Base-by-base conservation (phyloP, 768 basidiomycete species). In the Boletus rufocinnamomeus region DNA sequence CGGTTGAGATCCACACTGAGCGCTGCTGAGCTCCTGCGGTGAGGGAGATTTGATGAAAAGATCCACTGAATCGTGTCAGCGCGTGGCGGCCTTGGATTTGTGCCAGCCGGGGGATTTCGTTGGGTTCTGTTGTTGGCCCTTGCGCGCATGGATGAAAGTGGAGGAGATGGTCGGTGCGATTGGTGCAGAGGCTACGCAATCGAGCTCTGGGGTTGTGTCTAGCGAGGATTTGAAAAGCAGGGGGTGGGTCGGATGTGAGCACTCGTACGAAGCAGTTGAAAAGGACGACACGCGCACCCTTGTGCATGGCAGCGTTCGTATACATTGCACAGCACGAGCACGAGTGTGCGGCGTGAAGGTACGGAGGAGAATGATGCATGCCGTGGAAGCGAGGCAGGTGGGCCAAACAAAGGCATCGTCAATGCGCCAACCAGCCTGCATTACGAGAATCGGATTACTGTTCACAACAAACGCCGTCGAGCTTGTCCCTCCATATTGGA, bases 21-120 rank as follows among this genome's bases (percentile, higher is more conserved):
- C 51, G 79, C 82, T 21, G 85, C 86, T 58, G 80, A 80, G 62
- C 86, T 79, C 64, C 82, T 77, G 44, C 86, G 82, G 63, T 72
- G 69, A 52, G 88, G 86, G 50, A 90, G 83, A 70, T 88, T 89
- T 63, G 82, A 86, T 63, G 87, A 81, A 71, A 89, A 89, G 55
- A 90, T 77, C 88, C 88, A 90, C 60, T 89, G 87, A 50, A 88
- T 72, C 57, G 85, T 79, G 57, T 69, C 69, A 69, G 66, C 34
- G 63, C 73, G 72, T 56, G 64, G 69, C 47, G 73, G 40, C 59
- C 73, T 71, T 55, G 72, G 54, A 49, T 41, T 66, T 49, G 72
- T 27, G 46, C 69, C 57, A 49, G 60, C 38, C 1, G 73, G 61
- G 14, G 67, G 48, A 44, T 65, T 64, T 38, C 69, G 67, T 34